Base-by-base conservation (phyloP, 1,139 yeast genomes). In the Zygosaccharomyces sapae region DNA sequence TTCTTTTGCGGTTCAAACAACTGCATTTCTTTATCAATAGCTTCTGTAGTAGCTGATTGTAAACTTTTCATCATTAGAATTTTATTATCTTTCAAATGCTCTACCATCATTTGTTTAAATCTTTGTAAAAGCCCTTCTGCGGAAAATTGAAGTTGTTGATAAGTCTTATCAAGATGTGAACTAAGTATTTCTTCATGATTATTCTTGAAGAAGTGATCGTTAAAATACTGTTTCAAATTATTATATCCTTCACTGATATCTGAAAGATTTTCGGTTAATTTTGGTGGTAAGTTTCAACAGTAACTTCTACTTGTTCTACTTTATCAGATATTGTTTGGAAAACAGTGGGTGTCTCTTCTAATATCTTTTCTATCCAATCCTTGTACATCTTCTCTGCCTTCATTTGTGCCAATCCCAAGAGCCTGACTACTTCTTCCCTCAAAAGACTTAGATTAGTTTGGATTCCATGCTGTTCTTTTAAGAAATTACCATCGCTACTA, bases 231-330 rank as follows among this genome's bases (percentile, higher is more conserved):
- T 43, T 62, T 68, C 38, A 70, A 55, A 35, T 64, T 63, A 44
- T 67, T 68, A 47, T 68, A 61, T 25, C 65, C 68, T 35, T 63
- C 66, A 35, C 65, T 61, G 3, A 65, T 57, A 46, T 61, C 59
- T 19, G 60, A 59, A 34, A 66, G 47, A 27, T 55, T 57, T 31
- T 57, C 57, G 2, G 58, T 52, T 27, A 66, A 42, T 9, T 45
- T 12, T 48, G 48, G 31, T 58, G 55, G 43, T 59, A 57, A 8
- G 49, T 36, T 12, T 45, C 49, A 5, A 52, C 51, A 36, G 52
- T 36, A 1, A 31, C 33, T 7, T 50, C 49, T 8, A 56, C 51
- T 27, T 47, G 48, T 3, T 31, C 25, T 4, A 58, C 45, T 22
- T 53, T 53, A 13, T 45, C 51, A 10, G 50, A 41, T 2, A 63